Base-by-base conservation (phyloP, 306 rosid genomes). In the Cucurbita argyrosperma region DNA sequence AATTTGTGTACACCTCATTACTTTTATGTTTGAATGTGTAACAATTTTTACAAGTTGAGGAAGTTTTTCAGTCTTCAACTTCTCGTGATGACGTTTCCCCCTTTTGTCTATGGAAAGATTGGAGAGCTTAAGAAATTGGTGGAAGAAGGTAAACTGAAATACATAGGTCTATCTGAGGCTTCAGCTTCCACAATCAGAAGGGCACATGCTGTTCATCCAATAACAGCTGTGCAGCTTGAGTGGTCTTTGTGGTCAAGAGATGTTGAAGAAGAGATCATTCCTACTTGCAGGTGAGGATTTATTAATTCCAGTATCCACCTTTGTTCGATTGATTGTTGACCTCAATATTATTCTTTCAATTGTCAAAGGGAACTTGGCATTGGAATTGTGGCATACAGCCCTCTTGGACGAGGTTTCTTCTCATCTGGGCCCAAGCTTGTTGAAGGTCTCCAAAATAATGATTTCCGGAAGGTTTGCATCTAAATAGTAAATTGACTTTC, bases 171-270 rank as follows among this genome's bases (percentile, higher is more conserved):
- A 16, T 85, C 90, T 1, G 96, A 90, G 84, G 96, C 96, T 15
- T 85, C 87, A n/a, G 79, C 92, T 76, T 80, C 90, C 7, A 85
- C 96, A 51, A 89, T 89, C 54, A 85, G 90, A 85, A 87, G 96
- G 79, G 92, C 96, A 19, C 96, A 89, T n/a, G 89, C 86, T 11
- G 85, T 89, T 80, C 96, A 84, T 83, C 96, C 96, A 2, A 85
- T 89, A 57, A 78, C 96, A 37, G 88, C 86, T 18, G 86, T 87
- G 80, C 92, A 87, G 77, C 54, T 89, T 54, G 96, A 87, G 79
- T 87, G 96, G 89, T 89, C 96, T 3, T 63, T 90, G 15, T 90
- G 92, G 92, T 5, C 90, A 4, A 82, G 96, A 82, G 96, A 87
- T 75, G 86, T 71, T 0, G 92, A 90, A 77, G 80, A 85, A 78